Base-by-base conservation (phyloP, 2,329 filamentous ascomycete species). In the Biscogniauxia marginata region DNA sequence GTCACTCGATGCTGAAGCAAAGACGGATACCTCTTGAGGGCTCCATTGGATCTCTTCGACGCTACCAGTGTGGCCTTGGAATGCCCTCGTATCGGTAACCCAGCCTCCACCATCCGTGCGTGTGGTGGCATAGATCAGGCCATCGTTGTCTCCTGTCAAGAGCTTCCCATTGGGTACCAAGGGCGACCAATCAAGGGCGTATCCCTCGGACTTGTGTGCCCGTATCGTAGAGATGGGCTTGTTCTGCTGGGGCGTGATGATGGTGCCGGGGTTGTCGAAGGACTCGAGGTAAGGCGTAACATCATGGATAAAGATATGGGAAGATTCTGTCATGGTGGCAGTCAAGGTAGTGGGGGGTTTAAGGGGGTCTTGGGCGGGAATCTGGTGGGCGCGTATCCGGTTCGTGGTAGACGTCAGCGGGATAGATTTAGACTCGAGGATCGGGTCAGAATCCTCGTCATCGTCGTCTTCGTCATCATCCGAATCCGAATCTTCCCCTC, bases 1-100 rank as follows among this genome's bases (percentile, higher is more conserved):
- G 74, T 99, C 95, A 71, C 88, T 92, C 55, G 92, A 96, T 3
- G 91, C 93, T 0, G 93, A 98, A 0, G 95, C 90, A 70, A 99
- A 99, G 23, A 98, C 95, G 59, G 92, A 93, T 61, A 86, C 86
- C 77, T 99, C 95, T 18, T 87, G 90, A 0, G 95, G 95, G 51
- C 91, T 96, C 95, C 95, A 99, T 74, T 98, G 93, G 22, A 99
- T 79, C 71, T 99, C 95, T 78, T 99, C 95, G 16, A 99, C 86
- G 51, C 90, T 93, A 69, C 87, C 85, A 7, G 82, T 83, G 78
- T 99, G 95, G 50, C 93, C 93, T 20, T 84, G 84, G 76, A 96
- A 96, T 1, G 93, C 80, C 46, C 89, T 84, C 11, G 84, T 90
- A 72, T 97, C 93, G 4, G 92, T 96, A 18, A 90, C 88, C 82